A percentile compares a stretch with the other conserved stretches of the same genome.
Conservation (phyloP, 2,329 filamentous ascomycete species). For the Claviceps citrina region DNA sequence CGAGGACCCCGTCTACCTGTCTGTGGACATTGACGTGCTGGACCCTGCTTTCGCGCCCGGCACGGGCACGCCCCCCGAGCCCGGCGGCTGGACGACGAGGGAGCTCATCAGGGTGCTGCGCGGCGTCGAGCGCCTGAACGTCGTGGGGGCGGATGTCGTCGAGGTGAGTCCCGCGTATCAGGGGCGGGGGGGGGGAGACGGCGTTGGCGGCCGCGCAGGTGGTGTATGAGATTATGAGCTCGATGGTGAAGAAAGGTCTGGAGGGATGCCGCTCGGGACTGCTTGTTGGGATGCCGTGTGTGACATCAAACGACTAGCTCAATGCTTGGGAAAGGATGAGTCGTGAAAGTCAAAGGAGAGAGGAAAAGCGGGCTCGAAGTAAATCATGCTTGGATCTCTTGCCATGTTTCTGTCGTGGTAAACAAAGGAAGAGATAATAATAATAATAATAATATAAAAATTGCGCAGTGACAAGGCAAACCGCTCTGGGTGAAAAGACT, state of each 20-base stretch:
- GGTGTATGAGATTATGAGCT: constrained; percentile 72
- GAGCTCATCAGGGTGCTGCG: constrained; percentile 74
- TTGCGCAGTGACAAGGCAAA: no score
- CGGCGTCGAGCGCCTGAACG: constrained; percentile 66
- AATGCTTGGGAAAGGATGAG: no score
- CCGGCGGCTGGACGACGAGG: constrained; percentile 79
- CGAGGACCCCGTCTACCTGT: constrained; percentile 65
- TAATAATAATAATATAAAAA: no score
- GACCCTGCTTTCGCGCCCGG: constrained; percentile 55
- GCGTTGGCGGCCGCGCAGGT: constrained; percentile 72
- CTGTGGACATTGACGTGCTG: constrained; percentile 69
- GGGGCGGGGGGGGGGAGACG: constrained; percentile 61
- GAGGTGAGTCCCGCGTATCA: constrained; percentile 77
- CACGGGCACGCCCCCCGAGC: constrained; percentile 79
- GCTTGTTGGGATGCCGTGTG: no score
- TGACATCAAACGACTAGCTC: no score
- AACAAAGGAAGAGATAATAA: no score
- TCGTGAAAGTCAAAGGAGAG: no score
- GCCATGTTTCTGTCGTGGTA: no score
- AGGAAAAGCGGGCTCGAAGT: no score
- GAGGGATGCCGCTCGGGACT: no score
- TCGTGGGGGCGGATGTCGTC: constrained; percentile 81
- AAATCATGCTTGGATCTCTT: no score
- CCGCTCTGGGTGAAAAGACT: no score
- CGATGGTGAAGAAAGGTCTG: constrained; percentile 44